Percentiles rank a stretch among this genome's conserved stretches.
These are phyloP conservation scores for Pythium inflatum DNA, from an alignment of 352 stramenopile genomes.

Conservation along the genomic window DNA sequence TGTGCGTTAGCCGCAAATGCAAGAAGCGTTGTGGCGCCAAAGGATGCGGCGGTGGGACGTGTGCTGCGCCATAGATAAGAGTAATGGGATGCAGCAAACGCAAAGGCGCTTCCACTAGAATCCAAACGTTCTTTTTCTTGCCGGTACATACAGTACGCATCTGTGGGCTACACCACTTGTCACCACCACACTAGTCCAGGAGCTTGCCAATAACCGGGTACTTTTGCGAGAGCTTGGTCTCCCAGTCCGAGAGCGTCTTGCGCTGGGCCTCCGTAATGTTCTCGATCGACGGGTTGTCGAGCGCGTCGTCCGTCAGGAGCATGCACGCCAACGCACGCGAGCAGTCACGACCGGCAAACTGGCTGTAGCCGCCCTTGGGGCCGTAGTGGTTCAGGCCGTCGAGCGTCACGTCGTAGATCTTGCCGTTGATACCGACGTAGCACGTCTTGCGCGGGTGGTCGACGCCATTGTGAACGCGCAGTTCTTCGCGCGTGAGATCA, in stretches of 20 bases:
- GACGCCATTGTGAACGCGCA: slow-evolving; percentile 85
- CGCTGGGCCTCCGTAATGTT: slow-evolving; percentile 93
- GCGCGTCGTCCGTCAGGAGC: slow-evolving; percentile 94
- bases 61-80: too few species aligned
- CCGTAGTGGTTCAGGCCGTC: slow-evolving; percentile 94
- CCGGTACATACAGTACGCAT: neutral
- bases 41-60: too few species aligned
- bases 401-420: slow-evolving; percentile 98
- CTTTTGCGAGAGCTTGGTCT: slow-evolving; percentile 94
- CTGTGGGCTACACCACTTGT: too few species aligned
- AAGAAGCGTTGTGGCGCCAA: too few species aligned
- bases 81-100: too few species aligned
- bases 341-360: slow-evolving; percentile 96
- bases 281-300: slow-evolving; percentile 91
- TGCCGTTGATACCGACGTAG: slow-evolving; percentile 93
- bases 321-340: slow-evolving; percentile 95
- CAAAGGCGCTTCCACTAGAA: too few species aligned
- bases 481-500: slow-evolving; percentile 79
- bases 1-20: too few species aligned
- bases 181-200: slow-evolving; percentile 23
- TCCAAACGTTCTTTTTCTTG: neutral
- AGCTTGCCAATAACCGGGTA: slow-evolving; percentile 95
- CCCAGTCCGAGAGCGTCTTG: slow-evolving; percentile 96
- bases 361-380: slow-evolving; percentile 92
- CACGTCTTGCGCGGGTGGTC: slow-evolving; percentile 89